Conservation (phyloP, 1,284 basidiomycete genomes). For the Sanghuangporus baumii region DNA sequence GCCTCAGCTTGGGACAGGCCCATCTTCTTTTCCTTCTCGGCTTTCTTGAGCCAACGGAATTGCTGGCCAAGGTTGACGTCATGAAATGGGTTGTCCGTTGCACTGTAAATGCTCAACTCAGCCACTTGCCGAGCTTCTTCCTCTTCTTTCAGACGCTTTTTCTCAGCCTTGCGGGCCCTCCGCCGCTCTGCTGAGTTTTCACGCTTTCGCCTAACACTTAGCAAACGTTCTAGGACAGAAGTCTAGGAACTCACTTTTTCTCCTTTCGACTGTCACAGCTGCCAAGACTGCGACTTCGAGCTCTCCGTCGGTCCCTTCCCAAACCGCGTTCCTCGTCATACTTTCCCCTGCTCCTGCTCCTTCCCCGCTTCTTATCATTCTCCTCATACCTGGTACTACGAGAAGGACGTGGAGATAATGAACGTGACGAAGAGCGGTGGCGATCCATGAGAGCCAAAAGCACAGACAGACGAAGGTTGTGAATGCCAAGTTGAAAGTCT, state of each 20-base stretch:
- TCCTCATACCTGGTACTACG: conserved; percentile 32
- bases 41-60: conserved; percentile 98
- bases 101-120: conserved; percentile 88
- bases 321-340: conserved; percentile 25
- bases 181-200: conserved; percentile 70
- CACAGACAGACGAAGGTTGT: background rate
- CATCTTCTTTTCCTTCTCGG: conserved; percentile 89
- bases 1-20: conserved; percentile 81
- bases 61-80: conserved; percentile 93
- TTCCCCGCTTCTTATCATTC: conserved; percentile 30
- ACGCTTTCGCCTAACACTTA: conserved; percentile 57
- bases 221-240: conserved; percentile 1
- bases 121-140: conserved; percentile 85
- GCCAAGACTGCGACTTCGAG: conserved; percentile 30
- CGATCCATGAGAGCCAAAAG: conserved; percentile 27
- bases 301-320: conserved; percentile 1
- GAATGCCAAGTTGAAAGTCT: background rate
- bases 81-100: conserved; percentile 95
- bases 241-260: conserved; percentile 49
- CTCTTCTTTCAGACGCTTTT: conserved; percentile 75
- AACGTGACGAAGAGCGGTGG: conserved; percentile 42
- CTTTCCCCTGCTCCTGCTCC: conserved; percentile 38
- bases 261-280: conserved; percentile 39
- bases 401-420: conserved; percentile 35
- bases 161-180: conserved; percentile 74